Conservation (phyloP, 169 alveolate genomes). For the Blepharisma undulans region DNA sequence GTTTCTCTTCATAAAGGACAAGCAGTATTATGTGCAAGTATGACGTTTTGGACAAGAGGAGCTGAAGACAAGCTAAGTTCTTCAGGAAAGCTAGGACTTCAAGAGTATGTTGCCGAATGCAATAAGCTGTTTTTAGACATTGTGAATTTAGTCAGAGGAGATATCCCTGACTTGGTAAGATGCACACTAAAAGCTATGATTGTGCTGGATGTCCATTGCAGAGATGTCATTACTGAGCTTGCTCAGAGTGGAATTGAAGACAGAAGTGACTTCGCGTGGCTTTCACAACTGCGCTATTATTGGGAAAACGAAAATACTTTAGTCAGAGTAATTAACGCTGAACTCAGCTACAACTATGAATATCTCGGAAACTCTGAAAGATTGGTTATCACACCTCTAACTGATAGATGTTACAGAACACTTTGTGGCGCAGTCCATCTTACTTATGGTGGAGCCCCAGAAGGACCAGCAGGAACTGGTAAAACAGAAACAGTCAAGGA, state of each 20-base stretch:
- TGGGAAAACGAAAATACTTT: conserved; percentile 94
- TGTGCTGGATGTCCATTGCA: conserved; percentile 95
- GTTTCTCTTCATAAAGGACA: conserved; percentile 91
- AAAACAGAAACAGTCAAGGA: conserved; percentile 90
- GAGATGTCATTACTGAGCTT: conserved; percentile 89
- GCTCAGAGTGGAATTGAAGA: conserved; percentile 62
- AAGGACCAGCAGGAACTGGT: conserved; percentile 92
- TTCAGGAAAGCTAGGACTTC: conserved; percentile 67
- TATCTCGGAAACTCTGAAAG: conserved; percentile 88
- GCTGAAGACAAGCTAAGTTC: conserved; percentile 90
- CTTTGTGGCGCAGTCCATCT: conserved; percentile 89
- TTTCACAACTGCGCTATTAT: conserved; percentile 93
- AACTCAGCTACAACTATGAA: conserved; percentile 90
- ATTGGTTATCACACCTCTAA: conserved; percentile 88
- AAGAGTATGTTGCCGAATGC: conserved; percentile 67
- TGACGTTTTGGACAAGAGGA: conserved; percentile 92
- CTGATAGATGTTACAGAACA: conserved; percentile 90
- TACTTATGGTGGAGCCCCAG: conserved; percentile 91
- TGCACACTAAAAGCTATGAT: conserved; percentile 91
- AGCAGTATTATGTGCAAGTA: conserved; percentile 90
- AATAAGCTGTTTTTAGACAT: conserved; percentile 85
- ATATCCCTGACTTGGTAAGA: conserved; percentile 84
- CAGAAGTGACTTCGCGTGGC: conserved; percentile 88
- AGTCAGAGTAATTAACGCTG: conserved; percentile 85
- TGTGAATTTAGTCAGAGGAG: conserved; percentile 90